Base-by-base conservation (phyloP, 2,329 filamentous ascomycete genomes). In the Blastomyces gilchristii region DNA sequence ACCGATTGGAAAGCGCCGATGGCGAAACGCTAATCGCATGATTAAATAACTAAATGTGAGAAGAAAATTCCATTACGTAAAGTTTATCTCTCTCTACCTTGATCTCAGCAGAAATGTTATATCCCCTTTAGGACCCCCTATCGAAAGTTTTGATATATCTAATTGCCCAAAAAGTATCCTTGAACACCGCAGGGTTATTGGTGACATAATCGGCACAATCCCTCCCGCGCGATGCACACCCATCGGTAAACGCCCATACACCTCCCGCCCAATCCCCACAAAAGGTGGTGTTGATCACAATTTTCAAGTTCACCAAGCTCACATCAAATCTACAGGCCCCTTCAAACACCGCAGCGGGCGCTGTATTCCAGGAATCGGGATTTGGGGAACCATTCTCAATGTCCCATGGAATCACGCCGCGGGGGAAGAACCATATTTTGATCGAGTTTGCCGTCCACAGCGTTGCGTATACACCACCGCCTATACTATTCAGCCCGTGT, bases 211-310 rank as follows among this genome's bases (percentile, higher is more conserved):
- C 63, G 28, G 63, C 57, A 34, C 66, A 67, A 12, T 49, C 65
- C 37, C 58, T 18, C 11, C 61, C 62, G 18, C 63, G 47, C 22
- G 58, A 61, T 18, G 60, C 61, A 37, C 65, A 67, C 37, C 41
- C 41, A 12, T 45, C 16, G 4, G 62, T 61, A 1, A 49, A 43
- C 6, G 47, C 43, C 66, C 66, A 67, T 37, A 63, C 62, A 4
- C 43, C 58, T 28, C 81, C 81, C 8, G 82, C 81, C 81, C 82
- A 84, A 61, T 81, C 79, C 43, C 82, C 82, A 65, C 81, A 83
- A 71, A 83, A 83, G 34, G 34, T 37, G 8, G 9, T 0, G 80
- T 81, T 79, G 63, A 83, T 78, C 28, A 82, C 72, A 58, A 79
- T 74, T 22, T 74, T 71, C 63, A 78, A 74, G 9, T 73, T 62